Base-by-base conservation (phyloP, 305 asterid genomes). In the Withania somnifera region DNA sequence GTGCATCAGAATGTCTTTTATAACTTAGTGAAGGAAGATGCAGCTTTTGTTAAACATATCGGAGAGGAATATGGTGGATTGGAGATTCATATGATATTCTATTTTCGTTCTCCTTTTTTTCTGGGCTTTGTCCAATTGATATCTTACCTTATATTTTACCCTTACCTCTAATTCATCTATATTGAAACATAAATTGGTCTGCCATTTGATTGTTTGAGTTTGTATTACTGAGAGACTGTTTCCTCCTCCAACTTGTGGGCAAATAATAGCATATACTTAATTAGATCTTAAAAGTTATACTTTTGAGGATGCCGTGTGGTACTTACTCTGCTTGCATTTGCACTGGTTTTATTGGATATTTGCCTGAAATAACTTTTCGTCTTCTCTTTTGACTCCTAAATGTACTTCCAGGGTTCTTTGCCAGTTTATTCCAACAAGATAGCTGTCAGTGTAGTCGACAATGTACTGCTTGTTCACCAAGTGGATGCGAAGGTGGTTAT, bases 401-500 rank as follows among this genome's bases (percentile, higher is more conserved):
- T 85, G 67, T 83, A 79, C 87, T 84, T 78, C 50, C 97, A 96
- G 99, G 98, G 98, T 82, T 92, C 98, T 83, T 87, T 96, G 80
- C 94, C 98, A 86, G 88, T 91, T 63, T 94, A 92, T 87, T 96
- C 98, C 81, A 90, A 87, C 84, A 90, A 82, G 89, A 89, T 92
- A 79, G 92, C 91, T 78, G 89, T 91, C 82, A 96, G 93, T 79
- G 97, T 92, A 81, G 90, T 96, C 81, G 98, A 96, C 89, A 96
- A 91, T 84, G 89, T 93, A 83, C 88, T 96, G 90, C 92, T 96
- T 67, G 92, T 96, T 90, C 99, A 96, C 89, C 99, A 96, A 90
- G 94, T 87, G 89, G 99, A 93, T 60, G 98, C 98, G 45, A 96
- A 94, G 88, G 99, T 96, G 82, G 97, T 90, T 79, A 96, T 96